These are phyloP conservation scores for Sphaerobolus stellatus DNA, from an alignment of 1,284 basidiomycete genomes.

Conservation along the genomic window DNA sequence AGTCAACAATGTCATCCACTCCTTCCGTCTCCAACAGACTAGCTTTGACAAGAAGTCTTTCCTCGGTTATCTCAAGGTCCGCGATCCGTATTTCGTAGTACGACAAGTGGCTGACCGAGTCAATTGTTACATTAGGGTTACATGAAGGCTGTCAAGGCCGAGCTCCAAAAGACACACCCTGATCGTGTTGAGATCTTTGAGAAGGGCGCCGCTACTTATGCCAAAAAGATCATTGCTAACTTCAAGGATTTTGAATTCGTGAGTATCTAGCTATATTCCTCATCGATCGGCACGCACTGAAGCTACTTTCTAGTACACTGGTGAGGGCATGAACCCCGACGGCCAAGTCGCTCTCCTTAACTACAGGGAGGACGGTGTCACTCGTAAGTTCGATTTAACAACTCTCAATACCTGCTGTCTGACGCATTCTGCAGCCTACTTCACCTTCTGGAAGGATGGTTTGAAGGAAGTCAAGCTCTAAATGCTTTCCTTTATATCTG, in stretches of 20 bases:
- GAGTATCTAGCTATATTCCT: slow-evolving; percentile 24
- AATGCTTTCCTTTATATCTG: slow-evolving; percentile 19
- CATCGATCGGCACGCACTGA: not conserved
- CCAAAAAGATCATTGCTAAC: slow-evolving; percentile 87
- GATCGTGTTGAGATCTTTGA: slow-evolving; percentile 82
- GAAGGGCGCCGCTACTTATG: slow-evolving; percentile 73
- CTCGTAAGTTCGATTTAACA: slow-evolving; percentile 52
- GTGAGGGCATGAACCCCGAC: slow-evolving; percentile 83
- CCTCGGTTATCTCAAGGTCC: slow-evolving; percentile 84
- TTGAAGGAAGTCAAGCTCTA: slow-evolving; percentile 74
- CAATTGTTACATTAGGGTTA: slow-evolving; percentile 47
- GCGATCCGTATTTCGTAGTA: slow-evolving; percentile 14
- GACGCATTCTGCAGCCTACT: slow-evolving; percentile 62
- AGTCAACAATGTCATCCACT: slow-evolving; percentile 93
- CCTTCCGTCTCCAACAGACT: slow-evolving; percentile 87
- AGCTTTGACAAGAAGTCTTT: slow-evolving; percentile 92
- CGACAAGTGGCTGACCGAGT: slow-evolving; percentile 15
- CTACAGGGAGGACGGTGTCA: slow-evolving; percentile 75
- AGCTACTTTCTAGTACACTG: slow-evolving; percentile 65
- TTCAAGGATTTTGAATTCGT: slow-evolving; percentile 93
- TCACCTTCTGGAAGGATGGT: slow-evolving; percentile 94
- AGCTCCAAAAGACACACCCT: slow-evolving; percentile 60
- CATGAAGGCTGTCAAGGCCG: slow-evolving; percentile 77
- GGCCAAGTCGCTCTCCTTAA: slow-evolving; percentile 91
- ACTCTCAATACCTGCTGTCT: not conserved